Evolutionary conservation across 352 stramenopile species (phyloP), one percentile per base, ranked within the genome.

Genomic region (Globisporangium middletonii): DNA sequence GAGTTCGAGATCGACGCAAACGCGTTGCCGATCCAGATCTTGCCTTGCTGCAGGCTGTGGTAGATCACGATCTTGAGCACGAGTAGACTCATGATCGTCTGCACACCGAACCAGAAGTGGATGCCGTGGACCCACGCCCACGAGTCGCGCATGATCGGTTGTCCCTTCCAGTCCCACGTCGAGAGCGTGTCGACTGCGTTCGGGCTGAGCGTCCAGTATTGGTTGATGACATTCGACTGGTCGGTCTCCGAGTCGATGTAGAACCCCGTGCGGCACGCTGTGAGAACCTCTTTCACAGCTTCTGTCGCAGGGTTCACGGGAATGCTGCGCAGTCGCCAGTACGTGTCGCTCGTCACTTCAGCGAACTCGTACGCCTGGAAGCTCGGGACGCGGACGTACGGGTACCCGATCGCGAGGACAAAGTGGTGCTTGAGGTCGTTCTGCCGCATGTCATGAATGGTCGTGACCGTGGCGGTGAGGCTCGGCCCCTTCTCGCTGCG

Each of bases 71-170:
- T 55, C 1, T 77, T 44, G 3, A 83, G 57, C 26, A 83, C 26
- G 28, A 59, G 50, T 0, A 86, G 27, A 37, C 66, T 67, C 44
- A 80, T 72, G 0, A 80, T n/a, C 33, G 65, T 63, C 33, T 83
- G 61, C 12, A 72, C 23, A 6, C 57, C 75, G 41, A 86, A 77
- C 16, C 68, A 11, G 1, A 77, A n/a, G 45, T 86, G 73, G 12
- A 83, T 65, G 3, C 63, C 62, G 38, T 83, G 76, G 5, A 75
- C 67, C 76, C 73, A 86, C 0, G 69, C 72, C 76, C 76, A 86
- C 12, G 67, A 71, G 50, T 80, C 69, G 1, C 59, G 67, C 0
- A 77, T 46, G 5, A 76, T 63, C 0, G 59, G 35, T 44, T 60
- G 56, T 8, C 70, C 65, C 5, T 26, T 79, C 49, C 11, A 66